Conservation (phyloP, 768 basidiomycete genomes). For the Podaxis rugospora region DNA sequence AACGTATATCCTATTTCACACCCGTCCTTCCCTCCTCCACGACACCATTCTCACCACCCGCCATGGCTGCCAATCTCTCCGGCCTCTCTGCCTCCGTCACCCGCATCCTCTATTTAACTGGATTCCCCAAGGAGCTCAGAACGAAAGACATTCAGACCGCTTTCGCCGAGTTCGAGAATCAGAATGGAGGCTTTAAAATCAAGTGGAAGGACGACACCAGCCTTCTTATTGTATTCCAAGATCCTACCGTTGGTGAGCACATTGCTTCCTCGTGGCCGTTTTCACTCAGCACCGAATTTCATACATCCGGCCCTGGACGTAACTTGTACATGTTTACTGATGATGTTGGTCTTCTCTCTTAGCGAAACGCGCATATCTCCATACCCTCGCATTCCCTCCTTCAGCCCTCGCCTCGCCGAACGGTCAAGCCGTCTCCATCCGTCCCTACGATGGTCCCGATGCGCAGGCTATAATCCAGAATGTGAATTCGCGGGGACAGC, state of each 20-base stretch:
- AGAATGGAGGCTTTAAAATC: slow-evolving; percentile 93
- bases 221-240: slow-evolving; percentile 90
- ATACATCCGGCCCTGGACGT: not conserved
- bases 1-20: slow-evolving; percentile 13
- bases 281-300: slow-evolving; percentile 2
- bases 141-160: slow-evolving; percentile 93
- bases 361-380: slow-evolving; percentile 96
- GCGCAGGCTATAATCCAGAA: slow-evolving; percentile 81
- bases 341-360: slow-evolving; percentile 13
- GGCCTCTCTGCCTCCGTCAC: slow-evolving; percentile 93
- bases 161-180: slow-evolving; percentile 84
- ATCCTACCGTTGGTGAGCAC: slow-evolving; percentile 81
- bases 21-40: slow-evolving; percentile 9
- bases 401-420: slow-evolving; percentile 56
- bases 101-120: slow-evolving; percentile 87
- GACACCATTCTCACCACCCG: not conserved
- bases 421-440: slow-evolving; percentile 58
- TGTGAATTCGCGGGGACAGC: slow-evolving; percentile 70
- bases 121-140: slow-evolving; percentile 94
- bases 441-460: slow-evolving; percentile 93
- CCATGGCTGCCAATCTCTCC: slow-evolving; percentile 71
- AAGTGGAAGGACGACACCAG: slow-evolving; percentile 99
- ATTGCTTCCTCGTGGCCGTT: slow-evolving; percentile 9
- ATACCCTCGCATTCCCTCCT: slow-evolving; percentile 81
- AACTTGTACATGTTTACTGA: slow-evolving; percentile 6